Conservation (phyloP, 2,329 filamentous ascomycete genomes). For the Calonectria pseudoreteaudii region DNA sequence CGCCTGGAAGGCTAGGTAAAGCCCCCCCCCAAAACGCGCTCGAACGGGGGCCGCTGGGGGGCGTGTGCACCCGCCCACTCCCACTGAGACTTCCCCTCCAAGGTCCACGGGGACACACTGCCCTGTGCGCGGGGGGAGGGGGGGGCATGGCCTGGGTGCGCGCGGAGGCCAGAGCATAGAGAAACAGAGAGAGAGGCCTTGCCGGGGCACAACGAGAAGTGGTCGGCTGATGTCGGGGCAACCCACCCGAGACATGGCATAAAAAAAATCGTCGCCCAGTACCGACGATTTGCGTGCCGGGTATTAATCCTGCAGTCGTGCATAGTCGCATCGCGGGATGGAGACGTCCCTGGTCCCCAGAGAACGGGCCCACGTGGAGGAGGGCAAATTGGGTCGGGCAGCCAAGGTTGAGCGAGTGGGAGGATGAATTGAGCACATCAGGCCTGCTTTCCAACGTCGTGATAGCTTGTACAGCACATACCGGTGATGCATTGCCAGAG, state of each 20-base stretch:
- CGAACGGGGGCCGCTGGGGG: conserved; percentile 2
- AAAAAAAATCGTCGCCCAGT: neutral
- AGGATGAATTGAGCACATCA: conserved; percentile 4
- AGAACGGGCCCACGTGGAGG: conserved; percentile 37
- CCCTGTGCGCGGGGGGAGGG: conserved; percentile 5
- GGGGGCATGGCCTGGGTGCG: neutral
- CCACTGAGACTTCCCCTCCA: conserved; percentile 19
- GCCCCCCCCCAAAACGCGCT: neutral
- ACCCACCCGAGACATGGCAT: conserved; percentile 22
- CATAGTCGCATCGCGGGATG: conserved; percentile 14
- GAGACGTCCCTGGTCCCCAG: conserved; percentile 19
- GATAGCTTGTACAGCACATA: neutral
- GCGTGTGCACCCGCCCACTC: conserved; percentile 7
- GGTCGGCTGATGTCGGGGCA: conserved; percentile 48
- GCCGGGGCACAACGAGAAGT: neutral
- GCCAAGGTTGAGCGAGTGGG: neutral
- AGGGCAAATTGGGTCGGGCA: conserved; percentile 23
- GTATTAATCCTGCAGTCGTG: conserved; percentile 7
- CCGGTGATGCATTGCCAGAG: neutral
- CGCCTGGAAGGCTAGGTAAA: conserved; percentile 2
- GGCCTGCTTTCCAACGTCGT: neutral
- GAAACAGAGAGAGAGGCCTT: neutral
- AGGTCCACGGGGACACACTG: conserved; percentile 9
- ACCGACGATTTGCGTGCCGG: conserved; percentile 8
- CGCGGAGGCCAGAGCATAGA: neutral